A percentile compares a stretch with the other conserved stretches of the same genome.
These are phyloP conservation scores for Phytopythium litorale DNA, from an alignment of 352 stramenopile species.

Conservation along the genomic window DNA sequence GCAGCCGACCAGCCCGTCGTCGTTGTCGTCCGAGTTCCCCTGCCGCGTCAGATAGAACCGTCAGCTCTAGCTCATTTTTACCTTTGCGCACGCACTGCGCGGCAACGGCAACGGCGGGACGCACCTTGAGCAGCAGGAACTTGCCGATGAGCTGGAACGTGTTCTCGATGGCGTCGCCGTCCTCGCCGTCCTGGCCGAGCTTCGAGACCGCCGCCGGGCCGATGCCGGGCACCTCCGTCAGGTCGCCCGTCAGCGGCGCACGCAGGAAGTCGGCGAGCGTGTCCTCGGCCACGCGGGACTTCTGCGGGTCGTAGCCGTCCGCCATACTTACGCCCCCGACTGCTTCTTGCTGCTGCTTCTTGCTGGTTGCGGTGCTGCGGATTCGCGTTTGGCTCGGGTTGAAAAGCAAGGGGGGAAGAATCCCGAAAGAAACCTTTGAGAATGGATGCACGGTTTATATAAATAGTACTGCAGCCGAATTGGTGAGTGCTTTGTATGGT, in stretches of 20 bases:
- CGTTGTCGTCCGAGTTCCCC: constrained; percentile 83
- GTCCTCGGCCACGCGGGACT: constrained; percentile 89
- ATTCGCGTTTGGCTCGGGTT: background rate
- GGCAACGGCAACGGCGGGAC: background rate
- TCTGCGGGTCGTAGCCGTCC: constrained; percentile 90
- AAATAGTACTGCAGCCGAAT: too few relatives aligned
- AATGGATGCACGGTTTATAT: too few relatives aligned
- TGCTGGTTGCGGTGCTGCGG: background rate
- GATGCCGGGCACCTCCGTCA: constrained; percentile 95
- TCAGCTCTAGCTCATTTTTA: too few relatives aligned
- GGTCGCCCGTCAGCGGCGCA: constrained; percentile 87
- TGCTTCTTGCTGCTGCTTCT: constrained; percentile 2
- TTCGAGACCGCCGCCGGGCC: constrained; percentile 88
- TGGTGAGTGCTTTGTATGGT: too few relatives aligned
- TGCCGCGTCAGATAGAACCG: constrained; percentile 8
- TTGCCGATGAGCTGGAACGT: constrained; percentile 98
- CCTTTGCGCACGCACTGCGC: too few relatives aligned
- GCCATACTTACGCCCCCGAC: constrained; percentile 40
- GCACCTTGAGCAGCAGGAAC: constrained; percentile 83
- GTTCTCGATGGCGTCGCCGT: constrained; percentile 91
- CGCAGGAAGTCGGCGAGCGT: constrained; percentile 92
- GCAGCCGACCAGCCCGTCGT: constrained; percentile 89
- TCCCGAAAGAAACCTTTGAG: too few relatives aligned
- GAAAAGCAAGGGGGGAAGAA: constrained; percentile 8
- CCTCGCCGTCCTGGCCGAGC: constrained; percentile 73